phyloP scores from a whole-genome alignment of 352 stramenopile species.

The Pythium oligandrum region DNA sequence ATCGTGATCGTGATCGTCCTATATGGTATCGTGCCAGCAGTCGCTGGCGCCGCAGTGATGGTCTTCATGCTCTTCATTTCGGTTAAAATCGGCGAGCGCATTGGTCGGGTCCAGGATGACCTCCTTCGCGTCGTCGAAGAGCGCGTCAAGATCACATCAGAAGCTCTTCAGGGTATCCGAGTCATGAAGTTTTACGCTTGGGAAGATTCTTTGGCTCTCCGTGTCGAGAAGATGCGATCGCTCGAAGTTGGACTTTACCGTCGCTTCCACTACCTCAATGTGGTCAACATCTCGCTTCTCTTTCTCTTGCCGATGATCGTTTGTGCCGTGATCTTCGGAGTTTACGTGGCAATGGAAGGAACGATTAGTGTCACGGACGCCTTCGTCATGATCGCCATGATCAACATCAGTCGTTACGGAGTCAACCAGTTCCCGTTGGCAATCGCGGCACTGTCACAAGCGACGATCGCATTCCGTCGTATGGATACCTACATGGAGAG shows the following conservation, averaged over 20 bases:
- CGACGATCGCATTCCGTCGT: constrained; percentile 17
- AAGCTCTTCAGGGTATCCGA: constrained; percentile 87
- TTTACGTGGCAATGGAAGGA: constrained; percentile 35
- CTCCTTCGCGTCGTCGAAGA: constrained; percentile 32
- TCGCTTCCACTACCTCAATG: constrained; percentile 51
- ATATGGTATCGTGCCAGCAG: constrained; percentile 13
- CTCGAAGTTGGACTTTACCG: constrained; percentile 39
- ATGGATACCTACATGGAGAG: constrained; percentile 26
- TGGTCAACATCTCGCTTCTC: constrained; percentile 52
- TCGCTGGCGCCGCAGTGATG: constrained; percentile 15
- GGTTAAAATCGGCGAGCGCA: constrained; percentile 11
- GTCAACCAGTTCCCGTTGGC: constrained; percentile 22
- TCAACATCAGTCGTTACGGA: constrained; percentile 51
- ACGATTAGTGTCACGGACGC: constrained; percentile 36
- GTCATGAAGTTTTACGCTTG: constrained; percentile 91
- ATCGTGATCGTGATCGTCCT: constrained; percentile 26
- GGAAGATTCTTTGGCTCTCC: constrained; percentile 44
- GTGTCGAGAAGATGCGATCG: constrained; percentile 34
- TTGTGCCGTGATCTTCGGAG: constrained; percentile 29
- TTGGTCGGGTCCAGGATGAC: constrained; percentile 19
- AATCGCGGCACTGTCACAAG: constrained; percentile 22
- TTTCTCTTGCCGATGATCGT: constrained; percentile 46
- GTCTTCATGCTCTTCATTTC: constrained; percentile 17
- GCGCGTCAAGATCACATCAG: constrained; percentile 90
- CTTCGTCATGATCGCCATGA: constrained; percentile 49